These are phyloP conservation scores for Protomyces lactucae-debilis DNA, from an alignment of 1,139 yeast genomes.

Conservation along the genomic window DNA sequence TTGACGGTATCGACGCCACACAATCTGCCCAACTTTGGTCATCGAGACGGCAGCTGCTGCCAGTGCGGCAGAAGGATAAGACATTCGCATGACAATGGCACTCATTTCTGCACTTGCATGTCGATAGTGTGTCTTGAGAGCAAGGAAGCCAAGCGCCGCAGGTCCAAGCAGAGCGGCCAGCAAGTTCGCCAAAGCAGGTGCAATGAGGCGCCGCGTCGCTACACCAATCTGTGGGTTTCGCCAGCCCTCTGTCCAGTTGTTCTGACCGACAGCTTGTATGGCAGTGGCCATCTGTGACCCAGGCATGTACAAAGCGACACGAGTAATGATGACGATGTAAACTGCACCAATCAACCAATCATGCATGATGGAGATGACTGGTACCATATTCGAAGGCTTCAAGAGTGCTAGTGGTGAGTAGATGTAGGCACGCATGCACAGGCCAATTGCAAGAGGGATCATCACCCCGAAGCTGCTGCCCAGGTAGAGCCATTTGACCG, in stretches of 20 bases:
- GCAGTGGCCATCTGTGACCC: background rate
- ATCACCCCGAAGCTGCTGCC: background rate
- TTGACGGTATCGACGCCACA: slow-evolving; percentile 2
- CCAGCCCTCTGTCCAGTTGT: slow-evolving; percentile 25
- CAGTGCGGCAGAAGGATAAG: slow-evolving; percentile 13
- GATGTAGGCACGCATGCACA: slow-evolving; percentile 13
- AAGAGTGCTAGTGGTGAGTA: slow-evolving; percentile 25
- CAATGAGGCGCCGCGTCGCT: slow-evolving; percentile 14
- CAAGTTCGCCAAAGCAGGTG: slow-evolving; percentile 11
- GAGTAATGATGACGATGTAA: slow-evolving; percentile 13
- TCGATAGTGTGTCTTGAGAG: slow-evolving; percentile 1
- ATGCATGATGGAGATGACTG: slow-evolving; percentile 21
- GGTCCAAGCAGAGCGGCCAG: slow-evolving; percentile 18
- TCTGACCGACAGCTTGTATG: background rate
- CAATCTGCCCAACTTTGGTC: background rate
- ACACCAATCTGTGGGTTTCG: slow-evolving; percentile 17
- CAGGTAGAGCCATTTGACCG: slow-evolving; percentile 11
- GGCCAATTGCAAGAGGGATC: slow-evolving; percentile 1
- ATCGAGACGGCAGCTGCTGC: background rate
- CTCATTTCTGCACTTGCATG: background rate
- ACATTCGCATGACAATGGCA: slow-evolving; percentile 3
- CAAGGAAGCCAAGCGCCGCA: slow-evolving; percentile 16
- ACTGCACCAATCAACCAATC: slow-evolving; percentile 27
- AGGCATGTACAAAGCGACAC: slow-evolving; percentile 20
- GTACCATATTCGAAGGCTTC: slow-evolving; percentile 8